Evolutionary conservation across 768 basidiomycete species (phyloP).

Genomic region (Tremella yokohamensis): DNA sequence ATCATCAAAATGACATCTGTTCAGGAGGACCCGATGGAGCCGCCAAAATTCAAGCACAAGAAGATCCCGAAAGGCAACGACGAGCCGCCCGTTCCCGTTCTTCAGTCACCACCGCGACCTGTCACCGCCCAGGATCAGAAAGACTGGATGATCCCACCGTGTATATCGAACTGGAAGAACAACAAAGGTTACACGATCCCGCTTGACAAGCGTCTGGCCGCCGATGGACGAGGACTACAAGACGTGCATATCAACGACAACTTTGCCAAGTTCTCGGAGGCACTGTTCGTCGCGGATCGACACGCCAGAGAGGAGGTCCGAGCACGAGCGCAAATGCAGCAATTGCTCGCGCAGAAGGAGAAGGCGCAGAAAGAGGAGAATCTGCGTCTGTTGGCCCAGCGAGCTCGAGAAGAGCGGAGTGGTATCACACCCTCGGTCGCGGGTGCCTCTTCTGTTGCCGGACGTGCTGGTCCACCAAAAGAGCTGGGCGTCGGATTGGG

Average conservation of each 20-base stretch:
- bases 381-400: conserved; percentile 85
- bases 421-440: conserved; percentile 59
- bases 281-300: conserved; percentile 88
- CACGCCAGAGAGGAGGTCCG: conserved; percentile 98
- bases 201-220: conserved; percentile 93
- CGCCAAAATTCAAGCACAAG: conserved; percentile 96
- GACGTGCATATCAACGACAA: conserved; percentile 99
- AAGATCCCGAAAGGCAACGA: conserved; percentile 97
- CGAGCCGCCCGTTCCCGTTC: conserved; percentile 90
- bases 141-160: conserved; percentile 99
- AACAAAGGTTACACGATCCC: conserved; percentile 99
- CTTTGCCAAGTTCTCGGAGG: conserved; percentile 97
- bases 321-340: conserved; percentile 94
- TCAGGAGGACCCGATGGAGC: conserved; percentile 95
- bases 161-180: conserved; percentile 99
- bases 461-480: conserved; percentile 54
- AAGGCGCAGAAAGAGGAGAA: conserved; percentile 96
- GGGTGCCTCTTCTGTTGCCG: conserved; percentile 51
- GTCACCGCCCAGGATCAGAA: conserved; percentile 97
- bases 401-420: conserved; percentile 87
- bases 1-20: conserved; percentile 99
- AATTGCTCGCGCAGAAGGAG: conserved; percentile 97
- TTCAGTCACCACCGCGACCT: conserved; percentile 91
- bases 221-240: conserved; percentile 96
- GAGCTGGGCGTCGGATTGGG: conserved; percentile 70